phyloP scores from a whole-genome alignment of 148 eudicot species.

The Dysphania ambrosioides region DNA sequence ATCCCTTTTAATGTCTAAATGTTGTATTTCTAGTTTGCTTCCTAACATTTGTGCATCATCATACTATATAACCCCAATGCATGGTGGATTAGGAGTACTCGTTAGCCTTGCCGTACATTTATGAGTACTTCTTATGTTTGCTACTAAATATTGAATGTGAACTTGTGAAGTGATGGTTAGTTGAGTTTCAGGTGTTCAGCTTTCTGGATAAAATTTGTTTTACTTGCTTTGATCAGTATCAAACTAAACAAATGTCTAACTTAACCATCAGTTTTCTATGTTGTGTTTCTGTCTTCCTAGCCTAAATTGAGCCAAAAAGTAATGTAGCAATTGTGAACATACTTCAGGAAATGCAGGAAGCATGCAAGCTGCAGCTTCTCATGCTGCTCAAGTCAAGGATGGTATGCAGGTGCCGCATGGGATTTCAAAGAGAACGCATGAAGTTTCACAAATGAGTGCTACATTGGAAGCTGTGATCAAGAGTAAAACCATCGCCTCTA shows the following conservation, averaged over 20 bases:
- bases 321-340: slow-evolving; percentile 5
- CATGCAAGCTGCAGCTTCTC: slow-evolving; percentile 20
- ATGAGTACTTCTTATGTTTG: background rate
- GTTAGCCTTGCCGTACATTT: background rate
- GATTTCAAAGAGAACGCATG: slow-evolving; percentile 9
- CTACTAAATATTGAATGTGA: background rate
- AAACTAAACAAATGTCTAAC: background rate
- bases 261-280: background rate
- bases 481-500: slow-evolving; percentile 28
- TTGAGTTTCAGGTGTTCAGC: background rate
- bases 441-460: slow-evolving; percentile 23
- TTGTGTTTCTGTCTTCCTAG: background rate
- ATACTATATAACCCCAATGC: background rate
- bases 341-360: slow-evolving; percentile 23
- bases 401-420: slow-evolving; percentile 15
- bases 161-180: background rate
- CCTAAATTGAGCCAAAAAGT: background rate
- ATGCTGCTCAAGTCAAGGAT: slow-evolving; percentile 23
- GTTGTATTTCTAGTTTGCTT: background rate
- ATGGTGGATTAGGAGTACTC: background rate
- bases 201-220: slow-evolving; percentile 1
- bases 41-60: background rate
- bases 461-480: slow-evolving; percentile 31
- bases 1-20: background rate
- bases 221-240: background rate